Conservation (phyloP, 2,329 filamentous ascomycete species). For the Balansia obtecta region DNA sequence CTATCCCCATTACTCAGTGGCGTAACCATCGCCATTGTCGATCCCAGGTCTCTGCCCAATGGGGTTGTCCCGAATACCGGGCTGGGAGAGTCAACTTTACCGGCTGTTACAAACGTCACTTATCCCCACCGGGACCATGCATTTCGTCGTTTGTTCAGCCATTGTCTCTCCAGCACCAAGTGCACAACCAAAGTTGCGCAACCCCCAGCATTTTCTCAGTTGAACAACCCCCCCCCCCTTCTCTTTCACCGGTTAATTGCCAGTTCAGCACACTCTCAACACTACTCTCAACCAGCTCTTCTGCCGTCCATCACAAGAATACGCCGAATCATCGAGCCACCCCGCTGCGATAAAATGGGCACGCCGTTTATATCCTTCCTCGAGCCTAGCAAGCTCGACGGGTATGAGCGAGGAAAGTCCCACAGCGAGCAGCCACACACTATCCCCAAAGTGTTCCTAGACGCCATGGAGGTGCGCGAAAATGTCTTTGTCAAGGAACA, state of each 20-base stretch:
- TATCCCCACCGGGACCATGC: neutral
- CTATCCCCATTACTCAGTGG: neutral
- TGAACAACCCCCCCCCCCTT: too few relatives aligned
- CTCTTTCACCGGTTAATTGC: too few relatives aligned
- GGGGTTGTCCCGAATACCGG: neutral
- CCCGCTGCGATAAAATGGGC: constrained; percentile 23
- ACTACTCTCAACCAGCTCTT: too few relatives aligned
- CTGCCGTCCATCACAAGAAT: too few relatives aligned
- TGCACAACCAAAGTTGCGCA: too few relatives aligned
- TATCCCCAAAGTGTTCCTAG: constrained; percentile 44
- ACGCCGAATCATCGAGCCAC: neutral
- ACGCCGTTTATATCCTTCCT: constrained; percentile 37
- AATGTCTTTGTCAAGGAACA: constrained; percentile 51
- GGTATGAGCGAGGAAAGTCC: constrained; percentile 28
- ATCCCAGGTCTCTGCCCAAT: neutral
- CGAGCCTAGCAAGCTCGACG: constrained; percentile 35
- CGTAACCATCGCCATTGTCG: neutral
- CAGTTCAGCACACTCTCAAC: too few relatives aligned
- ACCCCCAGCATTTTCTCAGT: too few relatives aligned
- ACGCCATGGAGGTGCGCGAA: constrained; percentile 51
- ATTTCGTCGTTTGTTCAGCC: neutral
- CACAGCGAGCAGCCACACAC: constrained; percentile 30
- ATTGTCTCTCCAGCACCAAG: neutral
- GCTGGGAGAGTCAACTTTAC: neutral
- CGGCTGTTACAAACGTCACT: neutral